phyloP scores from a whole-genome alignment of 257 asterid species.

The Leptodermis oblonga region DNA sequence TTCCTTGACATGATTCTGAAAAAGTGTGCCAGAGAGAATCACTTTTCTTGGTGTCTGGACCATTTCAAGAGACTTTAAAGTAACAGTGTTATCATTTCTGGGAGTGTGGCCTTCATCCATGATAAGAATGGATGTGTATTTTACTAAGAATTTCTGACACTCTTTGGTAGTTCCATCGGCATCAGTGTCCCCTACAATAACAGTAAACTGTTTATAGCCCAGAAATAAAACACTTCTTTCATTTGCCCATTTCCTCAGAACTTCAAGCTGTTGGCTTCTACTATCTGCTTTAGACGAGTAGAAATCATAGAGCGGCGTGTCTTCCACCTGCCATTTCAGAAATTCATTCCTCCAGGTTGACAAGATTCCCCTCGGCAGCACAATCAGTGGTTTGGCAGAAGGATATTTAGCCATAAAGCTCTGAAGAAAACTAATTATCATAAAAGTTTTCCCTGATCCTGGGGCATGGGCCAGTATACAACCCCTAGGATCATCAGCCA shows the following conservation, averaged over 20 bases:
- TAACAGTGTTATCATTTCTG: slow-evolving; percentile 75
- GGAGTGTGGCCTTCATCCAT: slow-evolving; percentile 96
- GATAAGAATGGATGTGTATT: slow-evolving; percentile 63
- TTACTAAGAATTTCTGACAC: slow-evolving; percentile 57
- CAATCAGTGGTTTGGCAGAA: slow-evolving; percentile 75
- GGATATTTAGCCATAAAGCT: slow-evolving; percentile 90
- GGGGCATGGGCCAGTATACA: slow-evolving; percentile 95
- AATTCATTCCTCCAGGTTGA: slow-evolving; percentile 75
- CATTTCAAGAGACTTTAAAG: slow-evolving; percentile 74
- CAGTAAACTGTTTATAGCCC: slow-evolving; percentile 74
- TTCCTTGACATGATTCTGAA: slow-evolving; percentile 89
- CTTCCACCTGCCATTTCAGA: slow-evolving; percentile 83
- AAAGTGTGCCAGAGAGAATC: slow-evolving; percentile 89
- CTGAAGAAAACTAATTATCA: slow-evolving; percentile 87
- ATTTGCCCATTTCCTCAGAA: slow-evolving; percentile 56
- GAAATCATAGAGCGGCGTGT: slow-evolving; percentile 66
- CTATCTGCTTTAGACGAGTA: slow-evolving; percentile 79
- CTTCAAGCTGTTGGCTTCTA: slow-evolving; percentile 67
- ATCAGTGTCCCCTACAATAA: slow-evolving; percentile 56
- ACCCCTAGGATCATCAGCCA: slow-evolving; percentile 77
- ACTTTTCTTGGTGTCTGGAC: slow-evolving; percentile 81
- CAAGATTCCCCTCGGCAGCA: slow-evolving; percentile 80
- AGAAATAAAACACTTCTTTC: slow-evolving; percentile 70
- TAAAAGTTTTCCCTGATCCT: slow-evolving; percentile 87
- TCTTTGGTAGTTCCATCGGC: slow-evolving; percentile 38